Percentiles rank a stretch among this genome's conserved stretches.
These are phyloP conservation scores for Didymosphaeria variabile DNA, from an alignment of 2,329 filamentous ascomycete species.

Conservation along the genomic window DNA sequence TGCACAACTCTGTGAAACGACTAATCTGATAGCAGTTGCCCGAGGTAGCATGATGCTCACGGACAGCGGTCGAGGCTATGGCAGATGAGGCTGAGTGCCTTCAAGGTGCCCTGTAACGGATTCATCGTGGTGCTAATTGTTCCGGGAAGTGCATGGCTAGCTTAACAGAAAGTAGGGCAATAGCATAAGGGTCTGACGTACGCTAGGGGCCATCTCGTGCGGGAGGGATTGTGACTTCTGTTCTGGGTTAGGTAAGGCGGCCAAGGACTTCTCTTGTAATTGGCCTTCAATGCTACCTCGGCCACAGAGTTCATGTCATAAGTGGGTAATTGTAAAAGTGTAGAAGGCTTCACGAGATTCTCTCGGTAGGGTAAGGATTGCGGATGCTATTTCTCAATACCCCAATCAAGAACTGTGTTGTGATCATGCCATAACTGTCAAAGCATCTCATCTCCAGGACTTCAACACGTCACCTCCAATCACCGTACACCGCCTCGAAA, in stretches of 20 bases:
- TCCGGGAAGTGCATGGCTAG: neutral
- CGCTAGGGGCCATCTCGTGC: neutral
- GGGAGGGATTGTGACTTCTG: slow-evolving; percentile 1
- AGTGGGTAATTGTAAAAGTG: neutral
- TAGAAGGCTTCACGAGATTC: neutral
- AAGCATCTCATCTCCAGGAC: neutral
- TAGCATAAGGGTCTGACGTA: neutral
- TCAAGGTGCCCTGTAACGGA: neutral
- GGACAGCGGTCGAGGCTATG: neutral
- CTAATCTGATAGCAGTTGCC: neutral
- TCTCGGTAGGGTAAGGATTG: neutral
- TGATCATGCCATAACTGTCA: neutral
- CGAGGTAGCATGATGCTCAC: neutral
- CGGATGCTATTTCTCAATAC: neutral
- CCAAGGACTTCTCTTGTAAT: neutral
- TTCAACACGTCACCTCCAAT: neutral
- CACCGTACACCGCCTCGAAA: neutral
- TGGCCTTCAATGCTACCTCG: neutral
- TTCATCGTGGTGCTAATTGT: neutral
- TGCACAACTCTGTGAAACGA: neutral
- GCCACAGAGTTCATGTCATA: neutral
- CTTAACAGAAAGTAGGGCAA: neutral
- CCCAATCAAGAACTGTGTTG: neutral
- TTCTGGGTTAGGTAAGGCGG: slow-evolving; percentile 10
- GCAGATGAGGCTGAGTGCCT: slow-evolving; percentile 3